Evolutionary conservation across 192 early-diverging fungal genomes (phyloP), one percentile per base, ranked within the genome.

Genomic region (Physocladia obscura): DNA sequence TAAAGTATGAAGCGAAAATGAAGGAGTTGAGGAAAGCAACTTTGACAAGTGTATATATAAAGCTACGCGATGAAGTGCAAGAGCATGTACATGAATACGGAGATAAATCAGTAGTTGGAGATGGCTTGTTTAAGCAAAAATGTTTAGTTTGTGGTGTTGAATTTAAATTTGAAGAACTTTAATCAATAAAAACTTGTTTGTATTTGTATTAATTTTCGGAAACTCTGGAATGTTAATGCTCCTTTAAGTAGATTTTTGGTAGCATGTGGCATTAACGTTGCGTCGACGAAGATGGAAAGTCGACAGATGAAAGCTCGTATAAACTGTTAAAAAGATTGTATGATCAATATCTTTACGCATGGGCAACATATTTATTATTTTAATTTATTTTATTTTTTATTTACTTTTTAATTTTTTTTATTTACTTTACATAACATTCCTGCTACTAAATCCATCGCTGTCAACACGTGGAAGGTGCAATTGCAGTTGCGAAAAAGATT

Each of bases 391-490:
- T n/a, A n/a, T n/a, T n/a, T n/a, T n/a, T n/a, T n/a, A n/a, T n/a
- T 44, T 44, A 44, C 40, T n/a, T 8, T n/a, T n/a, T 8, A 8
- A 44, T 44, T 44, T 44, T 44, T n/a, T 44, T 44, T 44, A 13
- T 44, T 44, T 44, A 13, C 40, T 44, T 44, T 44, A 8, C 40
- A 13, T 61, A 78, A 85, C 35, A 95, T 96, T 51, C 93, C 92
- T 4, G 92, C 93, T 8, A 94, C 94, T 57, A 87, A 92, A 48
- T 96, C 95, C 17, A 85, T 89, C 48, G 93, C 94, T 0, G 97
- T 94, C 19, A 81, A 88, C n/a, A 89, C 39, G 90, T 94, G 52
- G 84, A 94, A 67, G 92, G 92, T 65, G 95, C 96, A 11, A 78
- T 98, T 37, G 77, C 69, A 0, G 96, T 94, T 26, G 95, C 94